These are phyloP conservation scores for Glonium stellatum DNA, from an alignment of 495 filamentous ascomycete species.

Conservation along the genomic window DNA sequence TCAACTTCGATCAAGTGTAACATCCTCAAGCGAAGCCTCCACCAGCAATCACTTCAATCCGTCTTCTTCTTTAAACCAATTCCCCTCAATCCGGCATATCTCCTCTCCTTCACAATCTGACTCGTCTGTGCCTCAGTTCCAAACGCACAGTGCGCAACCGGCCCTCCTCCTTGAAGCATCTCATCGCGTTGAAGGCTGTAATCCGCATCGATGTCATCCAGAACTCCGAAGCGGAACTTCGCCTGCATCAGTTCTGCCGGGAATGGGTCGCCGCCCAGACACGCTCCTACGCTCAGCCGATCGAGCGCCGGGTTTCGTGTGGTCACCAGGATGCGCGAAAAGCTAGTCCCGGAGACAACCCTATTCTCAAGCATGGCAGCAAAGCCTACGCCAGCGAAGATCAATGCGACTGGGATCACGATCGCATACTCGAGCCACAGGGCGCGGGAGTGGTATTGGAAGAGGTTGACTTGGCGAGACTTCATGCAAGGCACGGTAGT, in stretches of 20 bases:
- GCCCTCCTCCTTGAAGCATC: no score
- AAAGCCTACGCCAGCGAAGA: constrained; percentile 23
- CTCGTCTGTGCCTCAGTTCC: neutral
- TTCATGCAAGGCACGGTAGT: constrained; percentile 9
- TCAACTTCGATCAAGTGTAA: no score
- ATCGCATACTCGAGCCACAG: constrained; percentile 34
- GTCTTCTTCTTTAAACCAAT: neutral
- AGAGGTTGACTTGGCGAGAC: constrained; percentile 27
- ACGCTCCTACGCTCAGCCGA: constrained; percentile 27
- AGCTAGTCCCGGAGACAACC: constrained; percentile 31
- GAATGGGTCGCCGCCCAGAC: constrained; percentile 34
- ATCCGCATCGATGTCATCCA: neutral
- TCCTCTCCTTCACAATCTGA: neutral
- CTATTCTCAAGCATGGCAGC: constrained; percentile 27
- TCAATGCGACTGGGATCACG: constrained; percentile 19
- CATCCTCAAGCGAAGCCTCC: no score
- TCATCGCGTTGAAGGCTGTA: neutral
- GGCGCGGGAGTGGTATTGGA: constrained; percentile 18
- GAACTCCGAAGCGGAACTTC: constrained; percentile 30
- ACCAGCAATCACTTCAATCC: neutral
- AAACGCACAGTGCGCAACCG: neutral
- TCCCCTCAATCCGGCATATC: neutral
- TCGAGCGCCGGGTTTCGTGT: constrained; percentile 34
- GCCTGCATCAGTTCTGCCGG: constrained; percentile 28
- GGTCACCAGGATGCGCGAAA: constrained; percentile 35